Evolutionary conservation across 129 eudicot genomes (phyloP), one percentile per base, ranked within the genome.

Genomic region (Saussurea involucrata): DNA sequence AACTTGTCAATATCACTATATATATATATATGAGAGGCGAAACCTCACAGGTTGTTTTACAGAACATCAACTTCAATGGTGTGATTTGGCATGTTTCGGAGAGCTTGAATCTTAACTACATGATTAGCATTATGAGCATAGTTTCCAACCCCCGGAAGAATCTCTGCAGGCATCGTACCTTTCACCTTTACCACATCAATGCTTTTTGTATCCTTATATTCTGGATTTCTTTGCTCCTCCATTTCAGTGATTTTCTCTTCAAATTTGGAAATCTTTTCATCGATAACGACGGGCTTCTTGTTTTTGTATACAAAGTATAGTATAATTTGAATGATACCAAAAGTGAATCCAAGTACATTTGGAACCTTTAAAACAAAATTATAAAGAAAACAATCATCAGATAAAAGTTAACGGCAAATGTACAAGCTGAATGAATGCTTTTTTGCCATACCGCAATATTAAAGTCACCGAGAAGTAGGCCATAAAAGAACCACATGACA

Each of bases 401-500:
- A 72, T 25, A 44, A 68, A 49, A 0, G 8, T 2, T 12, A 22
- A 57, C 2, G 9, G 1, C 4, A 0, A 17, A 18, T n/a, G 64
- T 76, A 11, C n/a, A 3, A 10, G 33, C 1, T 6, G 10, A 44
- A n/a, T n/a, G n/a, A n/a, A 9, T n/a, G 25, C 4, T 4, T 17
- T n/a, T 21, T 4, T 66, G 11, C 55, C 91, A 76, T 87, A 92
- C 97, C 32, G 91, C 92, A 13, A 92, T 81, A 34, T 85, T 80
- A 76, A 60, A 80, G 73, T 92, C 92, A 3, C 88, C 86, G 18
- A 83, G 83, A 9, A 89, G 80, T 28, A 89, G 84, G 20, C 95
- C 95, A 29, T 89, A 89, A 71, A 89, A 83, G 87, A 92, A 92
- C 97, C 97, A 92, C 82, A 85, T 88, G 33, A 92, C 95, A 9